These are phyloP conservation scores for Mycosphaerella sp. DNA, from an alignment of 2,329 filamentous ascomycete species.

Conservation along the genomic window DNA sequence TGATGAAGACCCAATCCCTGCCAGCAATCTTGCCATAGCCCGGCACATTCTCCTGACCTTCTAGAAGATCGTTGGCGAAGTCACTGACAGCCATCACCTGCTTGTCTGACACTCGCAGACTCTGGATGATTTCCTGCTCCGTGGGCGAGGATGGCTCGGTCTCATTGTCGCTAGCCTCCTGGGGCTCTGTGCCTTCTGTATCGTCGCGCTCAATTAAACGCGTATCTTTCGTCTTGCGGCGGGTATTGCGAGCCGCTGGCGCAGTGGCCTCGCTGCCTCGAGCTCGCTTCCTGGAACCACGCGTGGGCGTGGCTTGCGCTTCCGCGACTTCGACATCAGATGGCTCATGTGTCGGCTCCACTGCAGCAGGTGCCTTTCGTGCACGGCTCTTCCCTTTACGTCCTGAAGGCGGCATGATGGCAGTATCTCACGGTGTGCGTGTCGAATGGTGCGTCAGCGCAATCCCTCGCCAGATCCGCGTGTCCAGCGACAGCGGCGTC, in stretches of 20 bases:
- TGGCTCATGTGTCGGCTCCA: slow-evolving; percentile 24
- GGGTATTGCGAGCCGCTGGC: slow-evolving; percentile 26
- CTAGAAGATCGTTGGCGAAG: slow-evolving; percentile 49
- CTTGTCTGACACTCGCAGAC: slow-evolving; percentile 41
- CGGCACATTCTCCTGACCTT: slow-evolving; percentile 41
- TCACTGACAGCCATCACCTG: slow-evolving; percentile 52
- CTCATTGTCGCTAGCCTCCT: slow-evolving; percentile 35
- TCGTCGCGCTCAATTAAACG: slow-evolving; percentile 30
- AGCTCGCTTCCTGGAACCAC: slow-evolving; percentile 42
- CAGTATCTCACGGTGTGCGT: neutral
- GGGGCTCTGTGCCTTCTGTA: slow-evolving; percentile 36
- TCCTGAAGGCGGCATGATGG: slow-evolving; percentile 30
- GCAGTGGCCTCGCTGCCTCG: slow-evolving; percentile 32
- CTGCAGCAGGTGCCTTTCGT: slow-evolving; percentile 26
- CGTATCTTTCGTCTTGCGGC: slow-evolving; percentile 33
- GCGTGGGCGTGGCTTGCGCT: slow-evolving; percentile 43
- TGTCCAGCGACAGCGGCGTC: neutral
- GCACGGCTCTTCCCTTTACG: slow-evolving; percentile 32
- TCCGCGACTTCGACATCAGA: slow-evolving; percentile 42
- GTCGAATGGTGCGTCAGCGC: neutral
- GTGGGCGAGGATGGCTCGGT: slow-evolving; percentile 34
- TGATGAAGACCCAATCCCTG: slow-evolving; percentile 77
- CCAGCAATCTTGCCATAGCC: slow-evolving; percentile 80
- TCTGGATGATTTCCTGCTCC: slow-evolving; percentile 41
- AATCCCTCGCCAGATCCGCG: neutral